Conservation (phyloP, 2,329 filamentous ascomycete genomes). For the Pseudogymnoascus sp. region DNA sequence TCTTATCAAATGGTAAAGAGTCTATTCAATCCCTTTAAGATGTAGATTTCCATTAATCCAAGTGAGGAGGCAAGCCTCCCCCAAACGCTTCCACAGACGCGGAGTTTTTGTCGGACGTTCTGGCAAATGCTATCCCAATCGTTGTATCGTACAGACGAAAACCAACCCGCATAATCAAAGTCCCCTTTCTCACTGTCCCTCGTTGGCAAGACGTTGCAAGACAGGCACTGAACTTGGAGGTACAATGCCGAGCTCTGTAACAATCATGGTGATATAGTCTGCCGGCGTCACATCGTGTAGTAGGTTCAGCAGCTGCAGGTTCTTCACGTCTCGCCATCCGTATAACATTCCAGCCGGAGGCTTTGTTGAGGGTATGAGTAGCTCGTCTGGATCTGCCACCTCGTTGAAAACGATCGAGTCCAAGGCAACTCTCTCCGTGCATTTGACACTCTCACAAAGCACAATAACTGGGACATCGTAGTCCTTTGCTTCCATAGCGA, state of each 20-base stretch:
- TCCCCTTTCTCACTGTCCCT: background rate
- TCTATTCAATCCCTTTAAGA: background rate
- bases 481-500: constrained; percentile 74
- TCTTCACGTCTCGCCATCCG: constrained; percentile 49
- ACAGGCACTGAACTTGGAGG: constrained; percentile 79
- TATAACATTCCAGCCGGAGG: constrained; percentile 32
- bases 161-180: constrained; percentile 3
- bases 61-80: background rate
- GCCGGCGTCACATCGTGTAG: constrained; percentile 90
- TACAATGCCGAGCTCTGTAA: constrained; percentile 83
- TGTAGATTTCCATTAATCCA: background rate
- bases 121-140: background rate
- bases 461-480: constrained; percentile 74
- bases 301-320: constrained; percentile 59
- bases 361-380: constrained; percentile 29
- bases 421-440: constrained; percentile 78
- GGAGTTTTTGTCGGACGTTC: background rate
- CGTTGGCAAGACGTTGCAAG: constrained; percentile 42
- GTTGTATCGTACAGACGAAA: constrained; percentile 5
- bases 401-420: constrained; percentile 95
- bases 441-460: constrained; percentile 91
- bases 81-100: background rate
- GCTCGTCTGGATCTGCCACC: constrained; percentile 67
- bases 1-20: background rate
- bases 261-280: constrained; percentile 76